These are phyloP conservation scores for Alnus glutinosa DNA, from an alignment of 306 rosid species.

Conservation along the genomic window DNA sequence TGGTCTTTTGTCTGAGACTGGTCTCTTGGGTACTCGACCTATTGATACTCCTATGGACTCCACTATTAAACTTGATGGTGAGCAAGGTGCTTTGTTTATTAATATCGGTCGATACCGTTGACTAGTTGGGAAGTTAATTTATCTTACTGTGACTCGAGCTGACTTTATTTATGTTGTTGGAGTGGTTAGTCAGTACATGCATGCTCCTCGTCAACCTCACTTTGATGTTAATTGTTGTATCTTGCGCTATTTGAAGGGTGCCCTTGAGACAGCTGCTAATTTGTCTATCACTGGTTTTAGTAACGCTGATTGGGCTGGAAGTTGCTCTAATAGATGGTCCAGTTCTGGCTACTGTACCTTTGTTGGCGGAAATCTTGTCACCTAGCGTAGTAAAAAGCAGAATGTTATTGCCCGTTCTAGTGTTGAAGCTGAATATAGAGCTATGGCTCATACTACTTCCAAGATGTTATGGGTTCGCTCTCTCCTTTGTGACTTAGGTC, in stretches of 20 bases:
- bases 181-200: too few species aligned
- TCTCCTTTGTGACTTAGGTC: not conserved
- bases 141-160: too few species aligned
- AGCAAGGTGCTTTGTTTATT: too few species aligned
- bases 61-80: too few species aligned
- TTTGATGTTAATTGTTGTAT: too few species aligned
- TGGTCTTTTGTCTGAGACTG: too few species aligned
- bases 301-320: slow-evolving; percentile 9
- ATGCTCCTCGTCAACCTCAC: too few species aligned
- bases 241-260: too few species aligned
- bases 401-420: not conserved
- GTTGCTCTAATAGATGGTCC: not conserved
- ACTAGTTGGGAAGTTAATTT: too few species aligned
- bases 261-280: not conserved
- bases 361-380: not conserved
- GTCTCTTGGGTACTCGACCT: too few species aligned
- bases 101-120: too few species aligned
- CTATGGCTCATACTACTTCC: not conserved
- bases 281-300: not conserved
- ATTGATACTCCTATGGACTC: not conserved
- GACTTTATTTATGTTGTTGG: too few species aligned
- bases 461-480: not conserved
- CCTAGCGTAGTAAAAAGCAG: not conserved
- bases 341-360: slow-evolving; percentile 8
- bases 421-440: not conserved